Percentiles rank a stretch among this genome's conserved stretches.
Evolutionary conservation across 805 yeast genomes (phyloP).

Genomic region (Lipomyces mesembrius): DNA sequence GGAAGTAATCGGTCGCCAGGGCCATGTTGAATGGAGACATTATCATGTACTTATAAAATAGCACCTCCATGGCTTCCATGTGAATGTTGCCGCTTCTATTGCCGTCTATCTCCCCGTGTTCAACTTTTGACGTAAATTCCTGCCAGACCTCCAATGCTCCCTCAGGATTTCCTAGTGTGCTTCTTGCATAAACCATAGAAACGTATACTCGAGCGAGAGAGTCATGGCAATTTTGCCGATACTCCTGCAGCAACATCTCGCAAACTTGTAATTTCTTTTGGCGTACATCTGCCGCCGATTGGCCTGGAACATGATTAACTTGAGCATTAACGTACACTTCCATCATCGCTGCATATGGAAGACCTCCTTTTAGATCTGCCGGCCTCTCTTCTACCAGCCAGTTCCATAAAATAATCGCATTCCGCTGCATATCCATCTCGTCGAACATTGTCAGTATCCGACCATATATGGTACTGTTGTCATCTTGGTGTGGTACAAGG

Average conservation of each 20-base stretch:
- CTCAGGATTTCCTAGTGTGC: conserved; percentile 12
- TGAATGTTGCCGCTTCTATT: background rate
- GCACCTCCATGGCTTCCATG: background rate
- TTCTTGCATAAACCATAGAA: conserved; percentile 15
- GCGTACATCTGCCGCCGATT: conserved; percentile 1
- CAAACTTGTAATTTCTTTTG: conserved; percentile 1
- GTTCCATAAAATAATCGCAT: conserved; percentile 19
- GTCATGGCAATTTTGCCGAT: too few species aligned
- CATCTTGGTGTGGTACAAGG: background rate
- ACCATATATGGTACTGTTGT: background rate
- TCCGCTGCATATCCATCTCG: conserved; percentile 13
- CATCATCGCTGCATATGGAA: conserved; percentile 18
- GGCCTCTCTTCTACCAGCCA: conserved; percentile 12
- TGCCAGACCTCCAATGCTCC: conserved; percentile 20
- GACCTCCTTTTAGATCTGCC: conserved; percentile 6
- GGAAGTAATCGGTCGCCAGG: conserved; percentile 20
- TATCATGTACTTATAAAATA: conserved; percentile 6
- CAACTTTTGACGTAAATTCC: background rate
- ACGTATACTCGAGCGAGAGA: conserved; percentile 9
- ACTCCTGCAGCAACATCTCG: conserved; percentile 6
- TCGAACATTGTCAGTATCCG: conserved; percentile 8
- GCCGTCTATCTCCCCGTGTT: background rate
- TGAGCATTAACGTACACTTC: conserved; percentile 25
- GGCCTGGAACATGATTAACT: background rate
- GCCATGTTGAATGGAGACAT: conserved; percentile 12